Percentiles rank a stretch among this genome's conserved stretches.
Conservation (phyloP, 1,139 yeast genomes). For the Suhomyces taliae region DNA sequence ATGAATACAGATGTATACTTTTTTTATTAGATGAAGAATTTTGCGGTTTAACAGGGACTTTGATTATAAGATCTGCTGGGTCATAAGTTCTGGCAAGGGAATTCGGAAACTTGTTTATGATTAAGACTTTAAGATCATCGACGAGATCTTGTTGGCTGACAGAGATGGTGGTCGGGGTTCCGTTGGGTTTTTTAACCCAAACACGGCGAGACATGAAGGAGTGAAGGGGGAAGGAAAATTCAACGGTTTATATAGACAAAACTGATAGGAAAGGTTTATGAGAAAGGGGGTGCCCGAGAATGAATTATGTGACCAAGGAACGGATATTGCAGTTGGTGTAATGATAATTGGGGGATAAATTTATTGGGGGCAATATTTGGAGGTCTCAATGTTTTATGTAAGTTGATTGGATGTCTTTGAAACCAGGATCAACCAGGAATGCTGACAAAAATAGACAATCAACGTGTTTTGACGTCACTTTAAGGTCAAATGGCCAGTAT, state of each 20-base stretch:
- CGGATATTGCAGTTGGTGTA: background rate
- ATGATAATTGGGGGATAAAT: background rate
- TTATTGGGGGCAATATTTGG: background rate
- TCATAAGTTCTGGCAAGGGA: conserved; percentile 62
- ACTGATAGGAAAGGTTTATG: background rate
- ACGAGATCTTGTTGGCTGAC: conserved; percentile 58
- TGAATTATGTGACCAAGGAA: background rate
- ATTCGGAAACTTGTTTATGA: conserved; percentile 66
- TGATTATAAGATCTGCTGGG: conserved; percentile 64
- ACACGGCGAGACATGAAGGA: conserved; percentile 35
- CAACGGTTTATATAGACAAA: background rate
- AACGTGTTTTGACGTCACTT: too few relatives aligned
- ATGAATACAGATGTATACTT: conserved; percentile 6
- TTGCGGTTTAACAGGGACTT: conserved; percentile 17
- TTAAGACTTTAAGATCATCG: conserved; percentile 69
- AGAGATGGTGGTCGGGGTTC: conserved; percentile 66
- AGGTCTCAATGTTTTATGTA: background rate
- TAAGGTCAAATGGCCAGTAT: background rate
- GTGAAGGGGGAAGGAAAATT: background rate
- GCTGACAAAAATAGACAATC: background rate
- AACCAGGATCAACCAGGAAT: background rate
- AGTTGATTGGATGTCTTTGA: background rate
- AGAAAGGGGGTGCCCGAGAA: background rate
- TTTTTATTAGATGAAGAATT: conserved; percentile 1
- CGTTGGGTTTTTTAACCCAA: conserved; percentile 62